Conservation (phyloP, 331 rosid genomes). For the Pyrus hybrid region DNA sequence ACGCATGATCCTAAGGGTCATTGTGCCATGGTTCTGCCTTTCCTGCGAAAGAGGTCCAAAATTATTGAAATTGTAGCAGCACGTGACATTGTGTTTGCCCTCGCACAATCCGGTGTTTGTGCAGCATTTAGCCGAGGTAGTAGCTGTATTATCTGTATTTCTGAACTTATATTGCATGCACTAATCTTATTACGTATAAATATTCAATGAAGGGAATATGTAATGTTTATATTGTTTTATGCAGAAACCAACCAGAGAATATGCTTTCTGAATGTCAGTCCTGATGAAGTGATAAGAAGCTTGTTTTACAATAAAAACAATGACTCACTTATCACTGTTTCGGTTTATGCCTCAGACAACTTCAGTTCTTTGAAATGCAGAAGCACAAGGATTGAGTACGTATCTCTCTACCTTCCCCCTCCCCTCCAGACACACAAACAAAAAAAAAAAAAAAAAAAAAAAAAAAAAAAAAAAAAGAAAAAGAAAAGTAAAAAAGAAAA, state of each 20-base stretch:
- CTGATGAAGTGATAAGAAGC: conserved; percentile 96
- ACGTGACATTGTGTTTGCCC: conserved; percentile 92
- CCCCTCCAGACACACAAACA: neutral
- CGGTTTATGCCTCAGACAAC: conserved; percentile 96
- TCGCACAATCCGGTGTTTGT: conserved; percentile 97
- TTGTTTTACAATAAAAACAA: conserved; percentile 91
- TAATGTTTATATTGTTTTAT: conserved; percentile 25
- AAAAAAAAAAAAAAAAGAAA: neutral
- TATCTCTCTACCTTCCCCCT: neutral
- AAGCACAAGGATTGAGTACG: conserved; percentile 96
- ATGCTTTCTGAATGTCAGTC: conserved; percentile 95
- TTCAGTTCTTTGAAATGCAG: conserved; percentile 98
- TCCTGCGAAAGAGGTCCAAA: conserved; percentile 84
- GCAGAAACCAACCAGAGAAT: conserved; percentile 91
- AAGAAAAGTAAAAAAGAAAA: neutral
- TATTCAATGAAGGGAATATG: neutral
- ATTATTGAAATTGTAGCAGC: conserved; percentile 96
- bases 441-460: too few species aligned
- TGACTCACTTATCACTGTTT: conserved; percentile 95
- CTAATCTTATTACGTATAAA: conserved; percentile 1
- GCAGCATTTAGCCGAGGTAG: conserved; percentile 98
- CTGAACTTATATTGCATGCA: neutral
- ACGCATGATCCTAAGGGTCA: conserved; percentile 98
- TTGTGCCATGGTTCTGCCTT: conserved; percentile 71
- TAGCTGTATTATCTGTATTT: neutral